phyloP scores from a whole-genome alignment of 1,139 yeast genomes.

The Yamadazyma diospyri region DNA sequence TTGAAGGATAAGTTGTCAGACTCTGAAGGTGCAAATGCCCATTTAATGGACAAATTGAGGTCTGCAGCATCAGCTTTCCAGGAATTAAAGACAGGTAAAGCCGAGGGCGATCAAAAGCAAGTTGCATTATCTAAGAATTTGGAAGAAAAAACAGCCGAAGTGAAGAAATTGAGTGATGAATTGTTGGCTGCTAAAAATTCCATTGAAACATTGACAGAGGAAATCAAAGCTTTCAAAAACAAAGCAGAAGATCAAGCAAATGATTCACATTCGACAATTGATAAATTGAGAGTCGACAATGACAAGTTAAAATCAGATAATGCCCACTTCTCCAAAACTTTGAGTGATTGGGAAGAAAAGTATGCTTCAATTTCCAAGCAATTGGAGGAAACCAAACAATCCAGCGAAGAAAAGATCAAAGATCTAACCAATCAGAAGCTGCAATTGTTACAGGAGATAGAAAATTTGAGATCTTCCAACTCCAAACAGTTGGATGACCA shows the following conservation, averaged over 20 bases:
- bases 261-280: constrained; percentile 2
- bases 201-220: constrained; percentile 2
- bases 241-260: not conserved
- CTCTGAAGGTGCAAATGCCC: constrained; percentile 32
- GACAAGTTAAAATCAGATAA: constrained; percentile 3
- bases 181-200: constrained; percentile 2
- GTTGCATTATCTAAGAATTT: constrained; percentile 6
- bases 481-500: constrained; percentile 2
- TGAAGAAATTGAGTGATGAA: constrained; percentile 3
- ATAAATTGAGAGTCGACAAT: constrained; percentile 5
- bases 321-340: constrained; percentile 3
- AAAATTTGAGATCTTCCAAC: constrained; percentile 5
- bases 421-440: constrained; percentile 8
- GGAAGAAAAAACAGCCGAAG: constrained; percentile 1
- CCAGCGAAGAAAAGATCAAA: not conserved
- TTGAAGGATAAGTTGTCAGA: constrained; percentile 24
- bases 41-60: constrained; percentile 41
- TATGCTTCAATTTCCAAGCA: constrained; percentile 1
- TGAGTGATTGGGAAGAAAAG: constrained; percentile 3
- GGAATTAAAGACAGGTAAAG: constrained; percentile 29
- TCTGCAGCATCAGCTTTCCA: constrained; percentile 46
- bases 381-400: constrained; percentile 1
- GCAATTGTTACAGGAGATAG: constrained; percentile 8
- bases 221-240: constrained; percentile 7
- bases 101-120: constrained; percentile 15